Evolutionary conservation across 1,284 basidiomycete species (phyloP), one percentile per base, ranked within the genome.

Genomic region (Ceratobasidium sp.): DNA sequence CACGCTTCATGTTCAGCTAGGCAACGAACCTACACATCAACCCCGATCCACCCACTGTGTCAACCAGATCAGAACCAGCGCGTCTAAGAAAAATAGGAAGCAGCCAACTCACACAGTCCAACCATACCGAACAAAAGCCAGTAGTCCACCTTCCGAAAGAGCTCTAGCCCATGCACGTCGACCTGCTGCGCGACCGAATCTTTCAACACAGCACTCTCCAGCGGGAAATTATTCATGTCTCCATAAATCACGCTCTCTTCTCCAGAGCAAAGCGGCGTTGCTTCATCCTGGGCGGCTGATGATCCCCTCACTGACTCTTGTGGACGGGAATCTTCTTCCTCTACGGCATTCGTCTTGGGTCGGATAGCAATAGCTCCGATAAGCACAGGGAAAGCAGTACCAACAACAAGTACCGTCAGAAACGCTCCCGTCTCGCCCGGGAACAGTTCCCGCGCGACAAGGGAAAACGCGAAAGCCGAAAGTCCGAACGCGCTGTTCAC

Each of bases 401-500:
- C 93, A 1, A 91, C 79, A 0, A 90, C 87, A 9, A 96, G 87
- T 14, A 93, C 80, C 0, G 90, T 83, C 2, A 96, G 83, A 73
- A 95, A 90, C 4, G 88, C 87, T 2, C 88, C 89, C 0, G 91
- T 93, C 78, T 93, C 86, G 0, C 91, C 93, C 0, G 91, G 89
- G 77, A 89, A 95, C 31, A 91, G 79, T 0, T 85, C 78, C 71
- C 93, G 89, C 0, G 91, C 89, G 22, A 94, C 80, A 0, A 88
- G 86, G 24, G 91, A 91, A 83, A 95, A 95, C 74, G 91, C 84
- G 82, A 95, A 94, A 0, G 93, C 94, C 6, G 92, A 93, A 4
- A 95, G 86, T 0, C 94, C 94, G 75, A 94, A 94, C n/a, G 92
- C 93, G 0, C 92, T 92, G n/a, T 94, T 84, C 27, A 94, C 92